Evolutionary conservation across 2,329 filamentous ascomycete species (phyloP).

Genomic region (Onygena corvina): DNA sequence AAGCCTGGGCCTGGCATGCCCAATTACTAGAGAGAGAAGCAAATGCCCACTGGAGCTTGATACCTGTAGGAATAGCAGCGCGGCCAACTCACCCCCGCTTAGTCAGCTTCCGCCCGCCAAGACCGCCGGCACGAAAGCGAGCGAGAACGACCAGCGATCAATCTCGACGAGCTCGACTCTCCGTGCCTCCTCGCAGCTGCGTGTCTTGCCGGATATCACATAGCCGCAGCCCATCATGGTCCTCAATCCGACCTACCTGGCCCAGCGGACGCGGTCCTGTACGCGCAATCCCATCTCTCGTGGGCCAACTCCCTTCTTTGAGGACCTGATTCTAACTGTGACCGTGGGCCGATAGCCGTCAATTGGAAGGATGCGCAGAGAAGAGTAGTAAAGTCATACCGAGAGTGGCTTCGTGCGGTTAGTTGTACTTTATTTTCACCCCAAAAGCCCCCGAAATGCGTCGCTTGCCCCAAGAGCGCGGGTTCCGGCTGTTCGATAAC

Average conservation of each 20-base stretch:
- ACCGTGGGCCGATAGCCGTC: conserved; percentile 46
- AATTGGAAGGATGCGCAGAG: conserved; percentile 81
- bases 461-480: too few relatives aligned
- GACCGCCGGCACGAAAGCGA: background rate
- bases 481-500: too few relatives aligned
- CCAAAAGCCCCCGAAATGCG: background rate
- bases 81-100: background rate
- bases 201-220: background rate
- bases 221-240: conserved; percentile 46
- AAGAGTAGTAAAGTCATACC: conserved; percentile 78
- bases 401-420: conserved; percentile 94
- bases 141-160: background rate
- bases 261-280: conserved; percentile 68
- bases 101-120: conserved; percentile 1
- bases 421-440: conserved; percentile 32
- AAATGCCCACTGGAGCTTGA: too few relatives aligned
- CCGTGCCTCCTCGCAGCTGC: background rate
- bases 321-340: background rate
- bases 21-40: too few relatives aligned
- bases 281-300: conserved; percentile 28
- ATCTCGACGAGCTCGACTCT: background rate
- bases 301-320: background rate
- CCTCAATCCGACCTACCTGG: conserved; percentile 88
- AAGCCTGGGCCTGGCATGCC: too few relatives aligned
- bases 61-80: too few relatives aligned